phyloP scores from a whole-genome alignment of 2,329 filamentous ascomycete genomes.

The Penicillium sp. region DNA sequence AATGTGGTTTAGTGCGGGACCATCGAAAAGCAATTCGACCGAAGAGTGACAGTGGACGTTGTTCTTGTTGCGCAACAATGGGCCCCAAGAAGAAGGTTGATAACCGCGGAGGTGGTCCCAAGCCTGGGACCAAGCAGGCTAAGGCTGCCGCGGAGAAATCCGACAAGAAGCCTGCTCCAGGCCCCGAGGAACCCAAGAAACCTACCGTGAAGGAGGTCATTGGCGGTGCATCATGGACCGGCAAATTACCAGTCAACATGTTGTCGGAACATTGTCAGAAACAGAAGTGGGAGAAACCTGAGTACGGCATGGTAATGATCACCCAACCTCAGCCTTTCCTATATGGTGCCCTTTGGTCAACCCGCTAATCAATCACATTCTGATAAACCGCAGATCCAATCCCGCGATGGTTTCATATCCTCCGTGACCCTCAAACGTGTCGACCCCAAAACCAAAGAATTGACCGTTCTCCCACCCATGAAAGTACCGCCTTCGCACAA shows the following conservation, averaged over 20 bases:
- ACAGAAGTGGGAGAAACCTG: constrained; percentile 92
- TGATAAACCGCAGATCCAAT: constrained; percentile 58
- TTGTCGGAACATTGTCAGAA: constrained; percentile 94
- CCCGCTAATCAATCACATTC: constrained; percentile 18
- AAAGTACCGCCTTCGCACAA: constrained; percentile 77
- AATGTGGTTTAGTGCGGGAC: constrained; percentile 39
- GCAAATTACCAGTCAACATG: constrained; percentile 91
- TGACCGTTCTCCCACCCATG: constrained; percentile 76
- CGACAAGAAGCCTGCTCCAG: constrained; percentile 35
- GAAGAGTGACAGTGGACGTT: too few species aligned
- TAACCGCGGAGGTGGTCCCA: constrained; percentile 41
- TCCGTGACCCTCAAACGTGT: constrained; percentile 75
- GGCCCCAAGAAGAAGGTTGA: constrained; percentile 48
- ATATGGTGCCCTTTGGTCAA: not conserved
- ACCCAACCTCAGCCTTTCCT: not conserved
- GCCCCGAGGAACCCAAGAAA: constrained; percentile 57
- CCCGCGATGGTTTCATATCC: constrained; percentile 74
- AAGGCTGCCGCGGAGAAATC: constrained; percentile 43
- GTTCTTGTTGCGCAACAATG: constrained; percentile 33
- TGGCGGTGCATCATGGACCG: constrained; percentile 94
- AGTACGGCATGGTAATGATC: constrained; percentile 74
- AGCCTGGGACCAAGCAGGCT: constrained; percentile 46
- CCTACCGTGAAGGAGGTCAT: constrained; percentile 76
- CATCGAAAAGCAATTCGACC: constrained; percentile 17
- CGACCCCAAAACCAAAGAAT: constrained; percentile 82